Base-by-base conservation (phyloP, 306 rosid genomes). In the Casuarina cunninghamiana region DNA sequence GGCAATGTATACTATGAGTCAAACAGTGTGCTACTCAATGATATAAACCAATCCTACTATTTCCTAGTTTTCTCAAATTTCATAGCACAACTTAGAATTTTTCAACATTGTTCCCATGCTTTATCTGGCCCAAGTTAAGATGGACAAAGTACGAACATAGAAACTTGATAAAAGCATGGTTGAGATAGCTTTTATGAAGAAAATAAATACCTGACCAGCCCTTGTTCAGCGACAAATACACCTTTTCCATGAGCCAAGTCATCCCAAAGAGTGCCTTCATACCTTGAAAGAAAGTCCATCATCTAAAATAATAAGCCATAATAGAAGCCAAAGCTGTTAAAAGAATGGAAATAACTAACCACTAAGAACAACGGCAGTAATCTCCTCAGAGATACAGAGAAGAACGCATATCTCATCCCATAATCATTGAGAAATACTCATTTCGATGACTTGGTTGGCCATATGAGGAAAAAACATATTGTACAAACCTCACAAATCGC, bases 211-310 rank as follows among this genome's bases (percentile, higher is more conserved):
- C 99, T 95, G 89, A 93, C 93, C 16, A 95, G 87, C 39, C 88
- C 93, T 71, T 73, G 75, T 42, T 83, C 79, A 51, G 92, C 86
- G 76, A 85, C 89, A 80, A 78, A 95, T 69, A 93, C 96, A 60
- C 99, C 99, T 86, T 87, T 95, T 10, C 99, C 99, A 51, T 95
- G 99, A 67, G 97, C 97, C 88, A 88, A 77, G 86, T 95, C 99
- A 88, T 95, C 97, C 99, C 99, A 95, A 78, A 90, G 83, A 42
- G 99, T 95, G 43, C 99, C 97, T 86, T 95, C 99, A 80, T 91
- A 93, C 87, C 99, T 95, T 83, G 19, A 75, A 63, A 16, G 82
- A 39, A 72, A 69, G 57, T 65, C 41, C 46, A 48, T 12, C 62
- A 15, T 13, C 6, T 19, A 61, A 69, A 17, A 44, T 45, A 63